Base-by-base conservation (phyloP, 805 yeast genomes). In the Dipodascus albidus region DNA sequence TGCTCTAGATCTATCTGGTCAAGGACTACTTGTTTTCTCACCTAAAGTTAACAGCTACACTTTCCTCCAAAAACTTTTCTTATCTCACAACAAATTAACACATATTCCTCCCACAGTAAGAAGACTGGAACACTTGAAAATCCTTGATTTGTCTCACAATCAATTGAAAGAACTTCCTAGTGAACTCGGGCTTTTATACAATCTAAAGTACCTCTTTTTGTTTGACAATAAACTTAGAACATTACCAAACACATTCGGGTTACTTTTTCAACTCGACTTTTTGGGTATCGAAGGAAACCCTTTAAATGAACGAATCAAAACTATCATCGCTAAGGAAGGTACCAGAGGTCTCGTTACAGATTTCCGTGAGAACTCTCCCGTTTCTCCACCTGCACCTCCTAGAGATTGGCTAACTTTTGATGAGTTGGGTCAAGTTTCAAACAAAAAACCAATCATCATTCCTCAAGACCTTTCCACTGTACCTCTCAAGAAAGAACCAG, bases 221-320 rank as follows among this genome's bases (percentile, higher is more conserved):
- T 91, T 93, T 70, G 97, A 93, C 68, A 93, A 93, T 69, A 78
- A 83, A 66, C 73, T 93, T 58, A 73, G 75, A 52, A 77, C 79
- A 0, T 71, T 93, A 57, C 99, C 99, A 1, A 75, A 71, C 67
- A 93, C 85, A 65, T 82, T 93, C 67, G 96, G 98, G 23, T 83
- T 81, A 60, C 72, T 95, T 55, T 85, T 81, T 66, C 91, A 87
- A 60, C 75, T 93, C 58, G 85, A 87, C 59, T 85, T 91, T 65
- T 70, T 93, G 51, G 99, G 99, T 35, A 75, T 91, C 48, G 97
- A 91, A 68, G 99, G 99, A 1, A 93, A 93, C 66, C 87, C 95
- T 2, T 73, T 93, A 63, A 85, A 84, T 61, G 73, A 76, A 53
- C 79, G 76, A 21, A 67, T 80, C 56, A 80, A 87, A 47, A 78